Conservation (phyloP, 352 stramenopile genomes). For the Phytophthora hibernalis region DNA sequence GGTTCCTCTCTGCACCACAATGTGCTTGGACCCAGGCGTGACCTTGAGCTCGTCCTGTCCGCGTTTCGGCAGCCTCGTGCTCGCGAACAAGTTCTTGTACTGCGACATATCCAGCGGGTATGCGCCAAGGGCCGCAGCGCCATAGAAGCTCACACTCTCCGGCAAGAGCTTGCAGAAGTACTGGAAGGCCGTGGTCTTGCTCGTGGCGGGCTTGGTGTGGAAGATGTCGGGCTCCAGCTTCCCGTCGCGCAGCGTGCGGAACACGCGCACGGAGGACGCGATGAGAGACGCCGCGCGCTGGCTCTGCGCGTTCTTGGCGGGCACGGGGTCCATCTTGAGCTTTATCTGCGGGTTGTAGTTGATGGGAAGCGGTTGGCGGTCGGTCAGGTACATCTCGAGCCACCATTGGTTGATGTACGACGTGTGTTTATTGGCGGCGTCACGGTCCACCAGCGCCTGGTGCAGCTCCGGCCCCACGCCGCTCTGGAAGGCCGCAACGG, state of each 20-base stretch:
- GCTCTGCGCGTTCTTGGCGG: conserved; percentile 86
- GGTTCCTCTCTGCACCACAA: conserved; percentile 87
- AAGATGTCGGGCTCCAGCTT: conserved; percentile 91
- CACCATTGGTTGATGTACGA: conserved; percentile 94
- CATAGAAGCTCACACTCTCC: conserved; percentile 88
- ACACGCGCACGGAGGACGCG: conserved; percentile 83
- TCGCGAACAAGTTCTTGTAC: conserved; percentile 91
- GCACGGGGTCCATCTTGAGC: conserved; percentile 82
- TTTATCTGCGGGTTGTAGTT: conserved; percentile 94
- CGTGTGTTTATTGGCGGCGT: conserved; percentile 86
- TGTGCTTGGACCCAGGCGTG: conserved; percentile 66
- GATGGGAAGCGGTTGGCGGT: conserved; percentile 86
- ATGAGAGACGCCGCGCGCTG: conserved; percentile 89
- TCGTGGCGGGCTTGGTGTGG: conserved; percentile 86
- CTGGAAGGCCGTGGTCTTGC: conserved; percentile 83
- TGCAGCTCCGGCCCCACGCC: conserved; percentile 76
- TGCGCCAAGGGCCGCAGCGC: conserved; percentile 79
- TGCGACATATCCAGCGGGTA: conserved; percentile 94
- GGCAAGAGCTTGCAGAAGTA: conserved; percentile 87
- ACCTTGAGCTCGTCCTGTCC: conserved; percentile 81
- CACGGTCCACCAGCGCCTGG: conserved; percentile 71
- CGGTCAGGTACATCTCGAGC: conserved; percentile 92
- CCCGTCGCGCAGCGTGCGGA: conserved; percentile 80
- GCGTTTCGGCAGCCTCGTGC: conserved; percentile 68
- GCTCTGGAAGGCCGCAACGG: conserved; percentile 63